phyloP scores from a whole-genome alignment of 106 monocot genomes.

The Alisma plantagoaquatica region DNA sequence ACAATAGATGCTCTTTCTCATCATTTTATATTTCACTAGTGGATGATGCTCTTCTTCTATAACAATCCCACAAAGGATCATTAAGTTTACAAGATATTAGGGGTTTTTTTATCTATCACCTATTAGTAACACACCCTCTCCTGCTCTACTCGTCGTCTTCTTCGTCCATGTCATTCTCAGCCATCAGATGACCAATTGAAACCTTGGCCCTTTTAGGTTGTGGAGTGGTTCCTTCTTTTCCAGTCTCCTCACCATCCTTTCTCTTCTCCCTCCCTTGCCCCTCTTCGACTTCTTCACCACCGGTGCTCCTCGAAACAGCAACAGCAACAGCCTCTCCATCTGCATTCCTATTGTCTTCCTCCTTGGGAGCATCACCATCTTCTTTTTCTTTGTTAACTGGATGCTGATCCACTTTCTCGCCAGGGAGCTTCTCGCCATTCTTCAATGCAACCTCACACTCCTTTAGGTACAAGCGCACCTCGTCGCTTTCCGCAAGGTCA shows the following conservation, averaged over 20 bases:
- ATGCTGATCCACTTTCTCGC: too few species aligned
- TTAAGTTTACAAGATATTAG: too few species aligned
- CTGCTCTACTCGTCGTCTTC: slow-evolving; percentile 14
- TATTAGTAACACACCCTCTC: too few species aligned
- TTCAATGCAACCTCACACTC: slow-evolving; percentile 28
- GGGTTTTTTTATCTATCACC: too few species aligned
- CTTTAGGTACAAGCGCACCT: slow-evolving; percentile 31
- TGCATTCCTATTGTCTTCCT: background rate
- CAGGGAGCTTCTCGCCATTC: slow-evolving; percentile 14
- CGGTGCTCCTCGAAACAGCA: too few species aligned
- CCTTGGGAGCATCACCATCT: too few species aligned
- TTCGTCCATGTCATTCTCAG: slow-evolving; percentile 22
- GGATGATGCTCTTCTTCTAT: too few species aligned
- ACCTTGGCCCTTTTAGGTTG: slow-evolving; percentile 29
- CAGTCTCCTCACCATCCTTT: slow-evolving; percentile 9
- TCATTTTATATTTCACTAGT: too few species aligned
- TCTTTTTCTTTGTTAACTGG: too few species aligned
- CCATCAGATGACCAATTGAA: slow-evolving; percentile 31
- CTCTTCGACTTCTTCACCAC: too few species aligned
- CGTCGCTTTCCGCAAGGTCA: slow-evolving; percentile 48
- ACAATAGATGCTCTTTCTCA: too few species aligned
- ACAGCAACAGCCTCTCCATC: background rate
- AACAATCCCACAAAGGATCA: too few species aligned
- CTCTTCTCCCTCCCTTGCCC: slow-evolving; percentile 10
- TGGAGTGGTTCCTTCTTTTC: slow-evolving; percentile 6